Evolutionary conservation across 2,329 filamentous ascomycete species (phyloP).

Genomic region (Graphiopsis chlorocephala): DNA sequence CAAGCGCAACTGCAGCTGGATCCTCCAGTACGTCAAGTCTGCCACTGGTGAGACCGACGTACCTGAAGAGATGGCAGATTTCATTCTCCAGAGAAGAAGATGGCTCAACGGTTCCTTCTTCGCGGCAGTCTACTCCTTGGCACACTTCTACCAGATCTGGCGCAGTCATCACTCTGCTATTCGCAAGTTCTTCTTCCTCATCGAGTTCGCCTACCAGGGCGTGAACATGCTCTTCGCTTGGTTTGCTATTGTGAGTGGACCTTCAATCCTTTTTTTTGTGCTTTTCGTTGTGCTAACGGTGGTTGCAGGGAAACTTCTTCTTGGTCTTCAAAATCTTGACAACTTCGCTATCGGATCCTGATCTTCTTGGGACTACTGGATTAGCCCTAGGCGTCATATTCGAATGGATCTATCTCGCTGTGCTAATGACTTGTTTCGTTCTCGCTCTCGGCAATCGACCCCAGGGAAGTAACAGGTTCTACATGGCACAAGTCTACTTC

Average conservation of each 20-base stretch:
- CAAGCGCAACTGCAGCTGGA: slow-evolving; percentile 96
- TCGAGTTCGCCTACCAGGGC: slow-evolving; percentile 93
- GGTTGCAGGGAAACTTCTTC: slow-evolving; percentile 83
- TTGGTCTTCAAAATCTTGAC: slow-evolving; percentile 97
- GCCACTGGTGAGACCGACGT: slow-evolving; percentile 96
- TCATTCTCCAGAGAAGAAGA: slow-evolving; percentile 91
- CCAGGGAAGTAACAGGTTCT: slow-evolving; percentile 87
- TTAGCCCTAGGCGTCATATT: slow-evolving; percentile 84
- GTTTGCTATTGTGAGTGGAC: slow-evolving; percentile 73
- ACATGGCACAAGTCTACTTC: slow-evolving; percentile 97
- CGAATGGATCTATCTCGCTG: slow-evolving; percentile 92
- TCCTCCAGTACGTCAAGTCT: slow-evolving; percentile 97
- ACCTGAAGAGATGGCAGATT: slow-evolving; percentile 86
- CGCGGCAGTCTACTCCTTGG: slow-evolving; percentile 89
- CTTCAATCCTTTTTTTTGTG: not conserved
- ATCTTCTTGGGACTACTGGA: slow-evolving; percentile 73
- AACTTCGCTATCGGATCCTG: slow-evolving; percentile 68
- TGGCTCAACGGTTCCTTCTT: slow-evolving; percentile 99
- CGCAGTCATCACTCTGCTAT: slow-evolving; percentile 84
- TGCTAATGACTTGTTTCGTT: slow-evolving; percentile 91
- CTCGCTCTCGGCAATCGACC: slow-evolving; percentile 91
- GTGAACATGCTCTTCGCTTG: slow-evolving; percentile 97
- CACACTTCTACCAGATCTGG: slow-evolving; percentile 95
- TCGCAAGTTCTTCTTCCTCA: slow-evolving; percentile 82
- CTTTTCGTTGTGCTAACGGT: not conserved